Evolutionary conservation across 129 eudicot species (phyloP).

Genomic region (Artemisia annua): DNA sequence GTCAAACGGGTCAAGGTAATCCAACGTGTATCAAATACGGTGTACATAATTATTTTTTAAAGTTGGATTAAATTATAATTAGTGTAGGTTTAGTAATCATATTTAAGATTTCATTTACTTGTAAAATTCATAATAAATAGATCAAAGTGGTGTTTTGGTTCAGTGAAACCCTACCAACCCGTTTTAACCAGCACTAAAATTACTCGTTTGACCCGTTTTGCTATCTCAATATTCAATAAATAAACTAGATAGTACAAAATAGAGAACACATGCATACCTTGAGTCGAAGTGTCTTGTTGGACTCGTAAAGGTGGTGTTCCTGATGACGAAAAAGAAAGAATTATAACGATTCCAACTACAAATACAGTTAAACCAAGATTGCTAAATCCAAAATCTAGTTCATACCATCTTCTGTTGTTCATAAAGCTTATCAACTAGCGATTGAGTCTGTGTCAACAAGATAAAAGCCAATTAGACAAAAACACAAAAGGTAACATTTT

Average conservation of each 20-base stretch:
- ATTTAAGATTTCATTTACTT: neutral
- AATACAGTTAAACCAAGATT: neutral
- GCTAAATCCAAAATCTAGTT: neutral
- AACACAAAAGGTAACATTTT: constrained; percentile 10
- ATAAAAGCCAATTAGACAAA: constrained; percentile 6
- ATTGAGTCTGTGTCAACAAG: constrained; percentile 47
- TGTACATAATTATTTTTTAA: neutral
- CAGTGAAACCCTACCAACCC: neutral
- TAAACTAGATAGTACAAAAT: constrained; percentile 12
- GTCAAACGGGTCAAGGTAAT: constrained; percentile 4
- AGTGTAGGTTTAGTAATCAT: neutral
- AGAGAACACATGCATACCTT: constrained; percentile 36
- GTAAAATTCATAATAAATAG: neutral
- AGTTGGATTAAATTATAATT: neutral
- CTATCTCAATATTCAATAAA: neutral
- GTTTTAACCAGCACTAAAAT: neutral
- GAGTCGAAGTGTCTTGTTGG: constrained; percentile 50
- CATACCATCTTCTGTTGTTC: constrained; percentile 56
- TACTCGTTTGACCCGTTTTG: neutral
- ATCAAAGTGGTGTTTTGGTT: neutral
- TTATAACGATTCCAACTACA: neutral
- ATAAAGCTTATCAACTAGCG: constrained; percentile 48
- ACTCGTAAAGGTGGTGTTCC: constrained; percentile 56
- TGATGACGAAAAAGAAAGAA: constrained; percentile 12
- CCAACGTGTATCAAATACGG: neutral